These are phyloP conservation scores for Pythium sp. DNA, from an alignment of 352 stramenopile species.

Conservation along the genomic window DNA sequence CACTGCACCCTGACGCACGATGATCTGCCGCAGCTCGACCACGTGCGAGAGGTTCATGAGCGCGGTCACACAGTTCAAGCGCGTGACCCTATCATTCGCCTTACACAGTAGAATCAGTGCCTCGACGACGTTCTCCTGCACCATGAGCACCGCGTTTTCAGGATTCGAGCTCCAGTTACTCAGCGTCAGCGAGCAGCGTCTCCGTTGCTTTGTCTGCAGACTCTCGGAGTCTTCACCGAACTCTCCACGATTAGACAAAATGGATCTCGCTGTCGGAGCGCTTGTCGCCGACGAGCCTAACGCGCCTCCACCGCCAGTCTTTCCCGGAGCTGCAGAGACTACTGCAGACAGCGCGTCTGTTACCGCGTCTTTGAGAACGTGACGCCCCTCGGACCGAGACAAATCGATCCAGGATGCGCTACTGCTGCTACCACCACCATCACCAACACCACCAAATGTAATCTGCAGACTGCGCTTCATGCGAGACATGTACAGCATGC, in stretches of 20 bases:
- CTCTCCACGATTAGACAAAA: not conserved
- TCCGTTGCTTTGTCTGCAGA: conserved; percentile 41
- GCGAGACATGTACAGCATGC: conserved; percentile 85
- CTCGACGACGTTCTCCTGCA: conserved; percentile 86
- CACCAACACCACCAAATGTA: conserved; percentile 27
- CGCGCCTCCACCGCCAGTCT: not conserved
- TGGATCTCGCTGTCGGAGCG: not conserved
- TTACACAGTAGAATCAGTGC: conserved; percentile 74
- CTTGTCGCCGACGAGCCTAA: not conserved
- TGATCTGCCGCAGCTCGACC: conserved; percentile 45
- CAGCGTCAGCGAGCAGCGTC: conserved; percentile 80
- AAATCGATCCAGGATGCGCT: conserved; percentile 22
- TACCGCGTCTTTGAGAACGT: conserved; percentile 51
- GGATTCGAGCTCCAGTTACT: conserved; percentile 88
- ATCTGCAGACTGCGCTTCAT: conserved; percentile 74
- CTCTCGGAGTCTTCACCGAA: conserved; percentile 6
- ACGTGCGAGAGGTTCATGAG: conserved; percentile 86
- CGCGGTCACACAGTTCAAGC: conserved; percentile 74
- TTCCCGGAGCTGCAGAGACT: not conserved
- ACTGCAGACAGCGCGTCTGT: conserved; percentile 31
- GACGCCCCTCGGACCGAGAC: conserved; percentile 16
- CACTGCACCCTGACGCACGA: conserved; percentile 71
- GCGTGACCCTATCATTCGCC: conserved; percentile 59
- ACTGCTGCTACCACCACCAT: conserved; percentile 10
- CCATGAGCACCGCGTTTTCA: conserved; percentile 82